Evolutionary conservation across 768 basidiomycete species (phyloP).

Genomic region (Leccinellum luteum): DNA sequence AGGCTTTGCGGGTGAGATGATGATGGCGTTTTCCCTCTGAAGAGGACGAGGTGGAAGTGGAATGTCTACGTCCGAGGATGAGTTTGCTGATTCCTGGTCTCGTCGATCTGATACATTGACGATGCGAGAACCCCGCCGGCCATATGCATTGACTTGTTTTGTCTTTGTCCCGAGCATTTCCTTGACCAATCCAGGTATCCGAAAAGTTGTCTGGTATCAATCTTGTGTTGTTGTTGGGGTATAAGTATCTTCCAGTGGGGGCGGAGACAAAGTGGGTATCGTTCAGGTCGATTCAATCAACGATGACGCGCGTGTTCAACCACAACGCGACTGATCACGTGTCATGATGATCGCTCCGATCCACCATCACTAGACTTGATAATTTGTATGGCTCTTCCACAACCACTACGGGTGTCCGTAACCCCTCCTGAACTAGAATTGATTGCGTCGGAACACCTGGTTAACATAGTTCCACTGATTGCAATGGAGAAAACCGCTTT

Average conservation of each 20-base stretch:
- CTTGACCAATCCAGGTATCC: neutral
- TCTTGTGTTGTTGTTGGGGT: neutral
- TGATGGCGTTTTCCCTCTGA: slow-evolving; percentile 23
- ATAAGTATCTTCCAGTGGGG: neutral
- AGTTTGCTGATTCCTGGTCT: slow-evolving; percentile 25
- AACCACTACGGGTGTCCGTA: slow-evolving; percentile 63
- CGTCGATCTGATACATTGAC: slow-evolving; percentile 43
- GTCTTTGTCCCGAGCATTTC: slow-evolving; percentile 60
- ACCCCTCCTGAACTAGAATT: slow-evolving; percentile 87
- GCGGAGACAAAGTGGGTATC: neutral
- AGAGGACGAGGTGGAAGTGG: slow-evolving; percentile 5
- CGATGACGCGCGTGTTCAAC: slow-evolving; percentile 6
- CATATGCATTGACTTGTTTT: slow-evolving; percentile 65
- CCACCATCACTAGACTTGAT: neutral
- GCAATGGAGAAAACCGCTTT: slow-evolving; percentile 90
- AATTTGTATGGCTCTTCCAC: slow-evolving; percentile 70
- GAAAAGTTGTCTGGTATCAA: neutral
- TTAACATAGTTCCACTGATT: slow-evolving; percentile 87
- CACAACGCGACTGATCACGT: slow-evolving; percentile 23
- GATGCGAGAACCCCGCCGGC: slow-evolving; percentile 60
- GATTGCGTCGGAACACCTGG: slow-evolving; percentile 77
- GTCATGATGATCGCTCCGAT: neutral
- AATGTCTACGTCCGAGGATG: slow-evolving; percentile 43
- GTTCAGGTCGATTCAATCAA: neutral
- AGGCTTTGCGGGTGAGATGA: slow-evolving; percentile 22